A percentile compares a stretch with the other conserved stretches of the same genome.
phyloP scores from a whole-genome alignment of 129 eudicot species.

The Arctium minus region DNA sequence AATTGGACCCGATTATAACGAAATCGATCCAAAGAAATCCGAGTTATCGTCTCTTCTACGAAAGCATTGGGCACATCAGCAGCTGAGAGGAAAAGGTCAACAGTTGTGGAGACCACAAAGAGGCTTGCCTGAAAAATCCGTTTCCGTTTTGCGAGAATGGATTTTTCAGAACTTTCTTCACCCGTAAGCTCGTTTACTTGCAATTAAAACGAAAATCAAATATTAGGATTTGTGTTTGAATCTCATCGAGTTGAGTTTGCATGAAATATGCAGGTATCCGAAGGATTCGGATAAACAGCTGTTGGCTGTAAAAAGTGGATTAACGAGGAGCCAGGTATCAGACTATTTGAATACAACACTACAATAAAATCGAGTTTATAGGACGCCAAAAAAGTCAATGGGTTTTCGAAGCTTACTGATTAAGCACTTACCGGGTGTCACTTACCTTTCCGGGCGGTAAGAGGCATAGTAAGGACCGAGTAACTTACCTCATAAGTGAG shows the following conservation, averaged over 20 bases:
- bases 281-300: conserved; percentile 77
- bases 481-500: too few relatives aligned
- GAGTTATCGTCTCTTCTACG: conserved; percentile 18
- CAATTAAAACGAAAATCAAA: neutral
- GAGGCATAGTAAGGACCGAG: too few relatives aligned
- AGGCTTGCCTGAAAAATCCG: neutral
- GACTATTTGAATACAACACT: neutral
- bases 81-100: neutral
- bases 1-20: conserved; percentile 25
- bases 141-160: neutral
- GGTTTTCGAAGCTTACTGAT: neutral
- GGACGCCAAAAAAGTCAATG: neutral
- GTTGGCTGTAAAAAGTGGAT: conserved; percentile 71
- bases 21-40: conserved; percentile 22
- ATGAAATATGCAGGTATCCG: conserved; percentile 48
- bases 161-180: neutral
- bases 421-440: too few relatives aligned
- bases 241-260: neutral
- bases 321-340: conserved; percentile 67
- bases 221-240: neutral
- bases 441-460: too few relatives aligned
- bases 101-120: neutral
- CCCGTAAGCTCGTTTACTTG: neutral
- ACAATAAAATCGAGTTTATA: neutral
- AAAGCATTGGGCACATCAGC: neutral